Percentiles rank a stretch among this genome's conserved stretches.
Evolutionary conservation across 2,329 filamentous ascomycete genomes (phyloP).

Genomic region (Zalaria obscura): DNA sequence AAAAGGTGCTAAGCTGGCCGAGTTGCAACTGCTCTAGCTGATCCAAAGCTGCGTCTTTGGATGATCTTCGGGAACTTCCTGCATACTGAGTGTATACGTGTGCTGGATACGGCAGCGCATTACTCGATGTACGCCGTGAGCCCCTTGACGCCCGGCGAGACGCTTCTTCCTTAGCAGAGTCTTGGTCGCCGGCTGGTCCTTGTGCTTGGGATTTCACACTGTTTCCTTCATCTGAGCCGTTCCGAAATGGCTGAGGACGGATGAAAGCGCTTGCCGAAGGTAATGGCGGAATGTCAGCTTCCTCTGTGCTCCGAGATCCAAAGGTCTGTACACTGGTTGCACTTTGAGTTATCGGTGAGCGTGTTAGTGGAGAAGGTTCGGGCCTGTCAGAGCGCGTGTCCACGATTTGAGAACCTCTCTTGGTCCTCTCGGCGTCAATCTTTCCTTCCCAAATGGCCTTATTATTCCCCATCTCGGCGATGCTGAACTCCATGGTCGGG

Average conservation of each 20-base stretch:
- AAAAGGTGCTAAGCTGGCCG: conserved; percentile 6
- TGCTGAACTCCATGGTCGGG: conserved; percentile 70
- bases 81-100: no score
- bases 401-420: conserved; percentile 16
- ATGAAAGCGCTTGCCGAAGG: conserved; percentile 11
- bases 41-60: conserved; percentile 21
- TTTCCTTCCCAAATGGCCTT: conserved; percentile 57
- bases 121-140: conserved; percentile 10
- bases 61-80: conserved; percentile 16
- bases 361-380: conserved; percentile 10
- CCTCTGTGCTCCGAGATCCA: conserved; percentile 6
- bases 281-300: conserved; percentile 14
- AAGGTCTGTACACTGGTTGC: conserved; percentile 11
- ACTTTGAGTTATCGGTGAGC: conserved; percentile 14
- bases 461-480: conserved; percentile 69
- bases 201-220: no score
- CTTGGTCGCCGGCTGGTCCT: neutral
- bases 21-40: conserved; percentile 14
- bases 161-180: neutral
- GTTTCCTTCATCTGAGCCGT: no score
- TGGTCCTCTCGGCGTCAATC: conserved; percentile 49
- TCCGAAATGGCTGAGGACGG: conserved; percentile 5
- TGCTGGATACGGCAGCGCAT: conserved; percentile 6
- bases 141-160: conserved; percentile 3
- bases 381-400: conserved; percentile 3